A percentile compares a stretch with the other conserved stretches of the same genome.
These are phyloP conservation scores for Talaromyces sp. DNA, from an alignment of 2,329 filamentous ascomycete species.

Conservation along the genomic window DNA sequence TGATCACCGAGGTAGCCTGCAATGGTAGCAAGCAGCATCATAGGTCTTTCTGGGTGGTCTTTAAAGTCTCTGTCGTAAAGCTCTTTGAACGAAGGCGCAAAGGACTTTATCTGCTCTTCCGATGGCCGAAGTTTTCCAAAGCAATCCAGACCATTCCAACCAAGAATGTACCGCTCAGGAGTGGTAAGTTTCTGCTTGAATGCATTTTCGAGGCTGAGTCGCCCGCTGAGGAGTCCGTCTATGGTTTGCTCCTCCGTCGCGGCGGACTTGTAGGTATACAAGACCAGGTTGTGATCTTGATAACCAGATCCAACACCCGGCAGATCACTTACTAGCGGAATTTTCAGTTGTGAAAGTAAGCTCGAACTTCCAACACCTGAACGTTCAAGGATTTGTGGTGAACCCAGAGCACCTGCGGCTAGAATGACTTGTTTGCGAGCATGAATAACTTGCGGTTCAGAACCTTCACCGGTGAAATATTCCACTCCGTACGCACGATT, in stretches of 20 bases:
- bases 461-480: not conserved
- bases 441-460: not conserved
- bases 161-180: conserved; percentile 4
- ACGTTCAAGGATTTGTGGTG: conserved; percentile 7
- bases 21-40: not conserved
- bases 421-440: conserved; percentile 11
- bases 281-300: conserved; percentile 6
- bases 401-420: conserved; percentile 5
- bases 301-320: conserved; percentile 5
- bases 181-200: not conserved
- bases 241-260: not conserved
- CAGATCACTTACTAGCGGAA: conserved; percentile 2
- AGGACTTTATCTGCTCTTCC: not conserved
- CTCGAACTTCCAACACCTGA: conserved; percentile 4
- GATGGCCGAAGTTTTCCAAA: conserved; percentile 11
- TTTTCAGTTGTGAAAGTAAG: not conserved
- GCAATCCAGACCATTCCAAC: conserved; percentile 5
- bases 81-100: not conserved
- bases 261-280: conserved; percentile 5
- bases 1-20: conserved; percentile 7
- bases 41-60: conserved; percentile 1
- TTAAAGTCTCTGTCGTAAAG: conserved; percentile 3
- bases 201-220: not conserved
- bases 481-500: conserved; percentile 6
- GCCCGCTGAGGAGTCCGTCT: conserved; percentile 5